Percentiles rank a stretch among this genome's conserved stretches.
These are phyloP conservation scores for Talaromyces rugulosus DNA, from an alignment of 2,329 filamentous ascomycete species.

Conservation along the genomic window DNA sequence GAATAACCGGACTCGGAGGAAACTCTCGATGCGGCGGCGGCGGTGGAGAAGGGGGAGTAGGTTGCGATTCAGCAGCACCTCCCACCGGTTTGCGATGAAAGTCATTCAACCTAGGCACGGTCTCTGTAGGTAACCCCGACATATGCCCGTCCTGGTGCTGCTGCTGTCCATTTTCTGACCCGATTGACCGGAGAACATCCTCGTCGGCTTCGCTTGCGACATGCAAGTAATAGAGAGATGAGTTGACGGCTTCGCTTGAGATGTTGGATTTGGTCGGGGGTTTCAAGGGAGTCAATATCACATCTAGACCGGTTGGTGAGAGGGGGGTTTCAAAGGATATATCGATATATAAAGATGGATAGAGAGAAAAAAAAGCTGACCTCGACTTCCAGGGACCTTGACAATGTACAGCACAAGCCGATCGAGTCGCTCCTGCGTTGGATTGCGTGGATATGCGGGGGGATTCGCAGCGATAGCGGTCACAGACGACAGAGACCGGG, in stretches of 20 bases:
- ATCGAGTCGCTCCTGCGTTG: constrained; percentile 63
- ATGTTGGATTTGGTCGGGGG: constrained; percentile 79
- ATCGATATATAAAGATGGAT: neutral
- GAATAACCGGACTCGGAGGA: neutral
- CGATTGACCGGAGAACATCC: constrained; percentile 28
- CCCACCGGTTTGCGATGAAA: constrained; percentile 37
- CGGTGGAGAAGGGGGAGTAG: constrained; percentile 11
- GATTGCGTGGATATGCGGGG: constrained; percentile 76
- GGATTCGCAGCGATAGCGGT: constrained; percentile 80
- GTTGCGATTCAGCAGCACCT: constrained; percentile 5
- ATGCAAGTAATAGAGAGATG: constrained; percentile 88
- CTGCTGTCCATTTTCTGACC: constrained; percentile 35
- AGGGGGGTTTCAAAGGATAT: neutral
- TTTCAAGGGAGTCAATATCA: constrained; percentile 88
- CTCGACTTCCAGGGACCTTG: constrained; percentile 83
- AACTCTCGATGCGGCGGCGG: constrained; percentile 18
- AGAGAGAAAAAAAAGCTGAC: constrained; percentile 41
- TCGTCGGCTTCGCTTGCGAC: constrained; percentile 62
- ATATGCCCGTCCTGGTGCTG: constrained; percentile 9
- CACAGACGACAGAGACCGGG: constrained; percentile 74
- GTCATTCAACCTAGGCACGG: constrained; percentile 32
- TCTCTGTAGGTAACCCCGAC: constrained; percentile 17
- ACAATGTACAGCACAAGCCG: constrained; percentile 86
- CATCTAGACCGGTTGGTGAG: constrained; percentile 53
- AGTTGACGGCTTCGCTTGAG: constrained; percentile 78